phyloP scores from a whole-genome alignment of 495 filamentous ascomycete species.

The Penicillium turbatum region DNA sequence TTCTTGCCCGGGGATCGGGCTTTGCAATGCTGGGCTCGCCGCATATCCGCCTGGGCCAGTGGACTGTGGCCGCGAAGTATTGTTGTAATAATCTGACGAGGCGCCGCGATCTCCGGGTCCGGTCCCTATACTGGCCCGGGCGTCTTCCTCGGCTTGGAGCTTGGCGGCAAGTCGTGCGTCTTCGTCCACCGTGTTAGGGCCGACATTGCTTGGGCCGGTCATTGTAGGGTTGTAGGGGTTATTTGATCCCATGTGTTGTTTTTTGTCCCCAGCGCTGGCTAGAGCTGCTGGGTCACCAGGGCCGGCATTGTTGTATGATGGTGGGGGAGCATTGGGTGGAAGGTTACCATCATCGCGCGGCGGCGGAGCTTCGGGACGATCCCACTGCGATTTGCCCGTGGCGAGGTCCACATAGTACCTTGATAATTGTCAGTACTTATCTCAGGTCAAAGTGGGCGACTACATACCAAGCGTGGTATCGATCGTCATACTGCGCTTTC shows the following conservation, averaged over 20 bases:
- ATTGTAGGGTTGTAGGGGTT: slow-evolving; percentile 51
- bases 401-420: slow-evolving; percentile 88
- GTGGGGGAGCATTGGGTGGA: slow-evolving; percentile 53
- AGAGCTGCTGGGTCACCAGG: slow-evolving; percentile 29
- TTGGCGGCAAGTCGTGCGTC: slow-evolving; percentile 72
- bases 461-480: slow-evolving; percentile 72
- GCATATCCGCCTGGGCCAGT: slow-evolving; percentile 17
- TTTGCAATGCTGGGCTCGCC: slow-evolving; percentile 20
- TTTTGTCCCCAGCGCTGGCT: slow-evolving; percentile 47
- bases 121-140: slow-evolving; percentile 38
- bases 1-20: slow-evolving; percentile 25
- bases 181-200: slow-evolving; percentile 48
- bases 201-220: slow-evolving; percentile 10
- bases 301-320: slow-evolving; percentile 54
- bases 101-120: slow-evolving; percentile 25
- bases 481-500: slow-evolving; percentile 71
- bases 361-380: slow-evolving; percentile 62
- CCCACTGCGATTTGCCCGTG: slow-evolving; percentile 87
- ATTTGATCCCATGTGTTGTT: slow-evolving; percentile 53
- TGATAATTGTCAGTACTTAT: slow-evolving; percentile 11
- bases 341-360: slow-evolving; percentile 43
- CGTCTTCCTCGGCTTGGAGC: slow-evolving; percentile 80
- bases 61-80: slow-evolving; percentile 22
- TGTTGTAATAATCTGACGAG: slow-evolving; percentile 44
- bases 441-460: slow-evolving; percentile 8